These are phyloP conservation scores for Aspergillus sp. DNA, from an alignment of 2,329 filamentous ascomycete genomes.

Conservation along the genomic window DNA sequence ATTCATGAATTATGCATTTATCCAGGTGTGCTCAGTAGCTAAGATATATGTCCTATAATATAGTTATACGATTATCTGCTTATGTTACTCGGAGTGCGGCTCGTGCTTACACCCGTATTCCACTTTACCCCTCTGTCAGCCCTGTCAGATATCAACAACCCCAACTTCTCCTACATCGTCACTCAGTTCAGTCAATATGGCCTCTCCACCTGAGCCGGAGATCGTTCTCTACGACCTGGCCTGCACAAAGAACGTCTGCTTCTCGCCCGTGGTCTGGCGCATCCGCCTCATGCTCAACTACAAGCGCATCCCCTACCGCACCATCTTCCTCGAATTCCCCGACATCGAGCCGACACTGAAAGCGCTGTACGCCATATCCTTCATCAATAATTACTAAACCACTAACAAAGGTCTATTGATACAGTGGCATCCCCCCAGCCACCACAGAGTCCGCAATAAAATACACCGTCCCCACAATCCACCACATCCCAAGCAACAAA, in stretches of 20 bases:
- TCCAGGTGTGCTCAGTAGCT: no score
- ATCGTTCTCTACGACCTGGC: constrained; percentile 45
- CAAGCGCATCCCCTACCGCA: constrained; percentile 43
- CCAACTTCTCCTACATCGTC: no score
- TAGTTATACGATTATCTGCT: no score
- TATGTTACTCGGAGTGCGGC: no score
- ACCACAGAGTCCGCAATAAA: not conserved
- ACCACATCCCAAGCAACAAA: constrained; percentile 40
- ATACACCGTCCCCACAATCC: constrained; percentile 46
- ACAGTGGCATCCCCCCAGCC: constrained; percentile 22
- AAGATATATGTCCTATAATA: no score
- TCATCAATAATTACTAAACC: not conserved
- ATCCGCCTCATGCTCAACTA: constrained; percentile 49
- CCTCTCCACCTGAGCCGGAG: constrained; percentile 26
- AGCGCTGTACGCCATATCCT: constrained; percentile 32
- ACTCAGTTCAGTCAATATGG: not conserved
- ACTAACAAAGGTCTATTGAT: not conserved
- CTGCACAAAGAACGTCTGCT: constrained; percentile 41
- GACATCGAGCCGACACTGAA: constrained; percentile 47
- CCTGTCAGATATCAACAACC: no score
- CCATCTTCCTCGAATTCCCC: constrained; percentile 45
- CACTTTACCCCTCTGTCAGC: no score
- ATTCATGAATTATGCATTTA: no score
- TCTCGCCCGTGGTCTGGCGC: constrained; percentile 45
- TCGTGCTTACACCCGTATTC: no score